Base-by-base conservation (phyloP, 75 land plant genomes). In the Isoetes taiwanensis region DNA sequence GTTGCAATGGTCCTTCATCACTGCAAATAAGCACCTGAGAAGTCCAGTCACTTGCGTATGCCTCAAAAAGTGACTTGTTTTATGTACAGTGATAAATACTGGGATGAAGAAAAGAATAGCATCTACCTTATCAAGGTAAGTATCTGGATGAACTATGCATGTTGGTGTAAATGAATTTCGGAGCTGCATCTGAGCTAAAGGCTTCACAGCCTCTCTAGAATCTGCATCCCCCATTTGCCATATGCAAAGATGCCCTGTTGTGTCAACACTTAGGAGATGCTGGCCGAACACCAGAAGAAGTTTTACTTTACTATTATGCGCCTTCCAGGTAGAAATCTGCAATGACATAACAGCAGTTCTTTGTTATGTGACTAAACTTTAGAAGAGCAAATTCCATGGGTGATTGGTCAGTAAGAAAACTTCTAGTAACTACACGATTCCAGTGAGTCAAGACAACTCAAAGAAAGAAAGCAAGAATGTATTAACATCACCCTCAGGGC, bases 121-220 rank as follows among this genome's bases (percentile, higher is more conserved):
- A 19, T 8, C 63, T 48, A 90, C 90, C 78, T 93, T 93, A 76
- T 93, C 86, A 3, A 93, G 74, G 63, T 93, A 93, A 54, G 98
- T 87, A 43, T 93, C 95, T 11, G 98, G 98, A 73, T 93, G 98
- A 82, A 87, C 74, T 4, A 93, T 62, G 54, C 95, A 93, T 16
- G 76, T 84, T 31, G 97, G 97, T 31, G 65, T 61, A 37, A 83
- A 81, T 0, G 69, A 58, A 1, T 79, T 65, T 32, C 73, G 89
- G 24, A 93, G 67, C 32, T 43, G 37, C 28, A 84, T 59, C 17
- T 79, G 78, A 4, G 72, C 81, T 39, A 79, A 38, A 12, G 94
- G 90, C 63, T 58, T 17, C 53, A 6, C 32, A 30, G 64, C 54
- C n/a, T 43, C 56, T 35, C 62, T 73, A 20, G 38, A 32, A 8